Evolutionary conservation across 2,329 filamentous ascomycete genomes (phyloP), one percentile per base, ranked within the genome.

Genomic region (Monilinia aucupariae): DNA sequence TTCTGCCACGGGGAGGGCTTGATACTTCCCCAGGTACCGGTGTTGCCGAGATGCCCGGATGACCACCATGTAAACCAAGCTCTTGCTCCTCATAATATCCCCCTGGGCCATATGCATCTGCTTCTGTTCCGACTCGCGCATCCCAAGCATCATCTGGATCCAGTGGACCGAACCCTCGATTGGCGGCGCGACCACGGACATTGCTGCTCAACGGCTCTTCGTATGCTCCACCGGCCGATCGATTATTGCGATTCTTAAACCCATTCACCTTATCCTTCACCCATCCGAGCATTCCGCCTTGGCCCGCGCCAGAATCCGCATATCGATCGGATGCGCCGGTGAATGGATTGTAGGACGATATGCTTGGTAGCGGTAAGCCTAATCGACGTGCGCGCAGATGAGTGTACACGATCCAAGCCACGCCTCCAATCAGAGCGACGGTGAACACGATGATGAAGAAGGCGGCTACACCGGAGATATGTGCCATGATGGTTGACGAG

Each of bases 121-220:
- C 84, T 74, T 92, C 90, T 69, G 85, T 81, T 64, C 89, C 89
- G 5, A 96, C 90, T 64, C 89, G 81, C 67, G 89, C 77, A 76
- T 94, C 90, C 91, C 91, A 96, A 2, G 90, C 90, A 72, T 92
- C 90, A 73, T 96, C 91, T 1, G 89, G 89, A 71, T 94, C 91
- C 52, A 91, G 81, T 4, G 85, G 80, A 1, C 86, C 85, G 74
- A 89, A 87, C 27, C 85, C 85, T 61, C 83, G 76, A 61, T 80
- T 79, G 62, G 78, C 77, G 52, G 77, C 77, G 41, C 75, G 67
- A 61, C 75, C 75, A 47, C 71, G 66, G 17, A 71, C 74, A 63
- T 71, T 71, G 58, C 74, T 75, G 64, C 74, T 76, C 50, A 75
- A 74, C 6, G 82, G 77, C 70, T 80, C 79, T 68, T 92, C 89